A percentile compares a stretch with the other conserved stretches of the same genome.
Evolutionary conservation across 345 rosid species (phyloP).

Genomic region (Reutealis trisperma): DNA sequence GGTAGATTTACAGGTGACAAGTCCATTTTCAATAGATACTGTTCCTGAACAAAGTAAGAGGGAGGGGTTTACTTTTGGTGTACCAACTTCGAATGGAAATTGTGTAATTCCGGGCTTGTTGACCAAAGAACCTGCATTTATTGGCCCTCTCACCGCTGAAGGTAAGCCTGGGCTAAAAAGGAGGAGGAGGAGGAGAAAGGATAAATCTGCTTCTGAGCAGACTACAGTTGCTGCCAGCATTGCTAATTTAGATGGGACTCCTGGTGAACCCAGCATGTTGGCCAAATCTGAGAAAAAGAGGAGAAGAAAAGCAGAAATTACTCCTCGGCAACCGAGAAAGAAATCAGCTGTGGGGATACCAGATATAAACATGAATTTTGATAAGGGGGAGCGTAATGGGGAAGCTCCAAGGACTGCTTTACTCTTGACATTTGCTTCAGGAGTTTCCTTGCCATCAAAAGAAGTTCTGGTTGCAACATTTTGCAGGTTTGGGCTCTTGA

Average conservation of each 20-base stretch:
- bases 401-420: conserved; percentile 55
- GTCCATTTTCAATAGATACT: conserved; percentile 39
- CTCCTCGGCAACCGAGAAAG: conserved; percentile 20
- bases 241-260: conserved; percentile 66
- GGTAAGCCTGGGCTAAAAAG: conserved; percentile 32
- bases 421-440: conserved; percentile 59
- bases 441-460: conserved; percentile 60
- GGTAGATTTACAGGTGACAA: conserved; percentile 45
- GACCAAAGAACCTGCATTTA: conserved; percentile 10
- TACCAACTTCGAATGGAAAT: conserved; percentile 31
- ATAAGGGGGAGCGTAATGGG: conserved; percentile 26
- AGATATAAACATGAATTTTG: conserved; percentile 21
- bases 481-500: conserved; percentile 68
- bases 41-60: conserved; percentile 21
- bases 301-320: conserved; percentile 42
- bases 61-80: conserved; percentile 22
- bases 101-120: background rate
- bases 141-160: background rate
- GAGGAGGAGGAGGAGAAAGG: conserved; percentile 59
- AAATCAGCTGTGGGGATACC: conserved; percentile 14
- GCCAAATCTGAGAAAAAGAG: conserved; percentile 47
- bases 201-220: conserved; percentile 37
- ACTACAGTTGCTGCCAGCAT: conserved; percentile 30
- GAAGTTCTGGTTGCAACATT: conserved; percentile 56
- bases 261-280: conserved; percentile 24